phyloP scores from a whole-genome alignment of 75 land plant species.

The Picea sitchensis region DNA sequence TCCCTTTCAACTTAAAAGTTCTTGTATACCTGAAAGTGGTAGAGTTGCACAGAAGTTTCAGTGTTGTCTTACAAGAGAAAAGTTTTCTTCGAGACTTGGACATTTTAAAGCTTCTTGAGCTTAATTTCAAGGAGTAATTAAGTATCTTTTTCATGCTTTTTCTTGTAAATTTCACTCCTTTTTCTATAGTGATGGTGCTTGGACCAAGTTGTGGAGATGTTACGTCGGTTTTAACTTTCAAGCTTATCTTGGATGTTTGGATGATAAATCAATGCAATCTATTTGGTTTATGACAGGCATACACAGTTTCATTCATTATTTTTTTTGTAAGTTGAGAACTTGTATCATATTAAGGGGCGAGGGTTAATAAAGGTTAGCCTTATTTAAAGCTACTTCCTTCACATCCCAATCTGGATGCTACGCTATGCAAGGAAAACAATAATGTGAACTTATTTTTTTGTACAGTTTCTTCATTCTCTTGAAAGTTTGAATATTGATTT shows the following conservation, averaged over 20 bases:
- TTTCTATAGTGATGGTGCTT: neutral
- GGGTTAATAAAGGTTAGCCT: neutral
- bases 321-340: neutral
- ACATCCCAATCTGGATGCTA: neutral
- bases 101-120: neutral
- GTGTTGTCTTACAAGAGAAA: neutral
- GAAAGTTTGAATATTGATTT: neutral
- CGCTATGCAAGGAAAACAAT: neutral
- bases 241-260: neutral
- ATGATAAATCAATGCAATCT: neutral
- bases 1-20: neutral
- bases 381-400: neutral
- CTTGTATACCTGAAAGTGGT: neutral
- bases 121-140: constrained; percentile 10
- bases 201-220: neutral
- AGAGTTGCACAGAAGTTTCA: constrained; percentile 7
- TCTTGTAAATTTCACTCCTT: neutral
- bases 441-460: neutral
- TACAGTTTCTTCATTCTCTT: neutral
- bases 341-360: neutral
- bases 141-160: neutral
- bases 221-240: neutral
- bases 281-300: neutral
- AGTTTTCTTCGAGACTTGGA: constrained; percentile 4
- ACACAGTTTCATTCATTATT: neutral